A percentile compares a stretch with the other conserved stretches of the same genome.
phyloP scores from a whole-genome alignment of 768 basidiomycete genomes.

The Lactifluus subvellereus region DNA sequence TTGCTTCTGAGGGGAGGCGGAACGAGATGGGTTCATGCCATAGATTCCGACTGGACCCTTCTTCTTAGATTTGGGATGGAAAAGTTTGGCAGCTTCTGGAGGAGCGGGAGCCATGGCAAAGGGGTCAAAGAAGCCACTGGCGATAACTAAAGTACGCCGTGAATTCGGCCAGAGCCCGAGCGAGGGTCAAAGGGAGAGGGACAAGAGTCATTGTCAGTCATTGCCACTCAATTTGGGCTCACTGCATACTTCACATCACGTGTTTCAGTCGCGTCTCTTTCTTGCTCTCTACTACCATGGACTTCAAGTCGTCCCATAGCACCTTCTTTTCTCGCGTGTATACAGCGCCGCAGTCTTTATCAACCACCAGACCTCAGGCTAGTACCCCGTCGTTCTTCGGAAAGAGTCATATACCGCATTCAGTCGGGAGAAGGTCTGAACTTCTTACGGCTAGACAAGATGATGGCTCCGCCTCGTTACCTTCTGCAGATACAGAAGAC shows the following conservation, averaged over 20 bases:
- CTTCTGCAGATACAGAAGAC: neutral
- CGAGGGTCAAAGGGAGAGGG: neutral
- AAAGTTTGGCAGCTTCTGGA: slow-evolving; percentile 19
- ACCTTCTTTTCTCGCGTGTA: slow-evolving; percentile 16
- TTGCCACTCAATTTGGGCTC: neutral
- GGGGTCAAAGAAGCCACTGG: neutral
- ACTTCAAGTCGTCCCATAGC: slow-evolving; percentile 4
- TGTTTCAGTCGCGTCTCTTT: neutral
- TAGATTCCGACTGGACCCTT: slow-evolving; percentile 15
- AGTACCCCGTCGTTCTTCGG: slow-evolving; percentile 14
- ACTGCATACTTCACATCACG: neutral
- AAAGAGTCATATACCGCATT: slow-evolving; percentile 5
- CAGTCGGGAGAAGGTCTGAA: slow-evolving; percentile 5
- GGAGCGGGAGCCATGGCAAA: slow-evolving; percentile 18
- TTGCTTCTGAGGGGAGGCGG: slow-evolving; percentile 15
- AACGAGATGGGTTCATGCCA: slow-evolving; percentile 15
- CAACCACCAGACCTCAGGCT: neutral
- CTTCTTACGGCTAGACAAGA: neutral
- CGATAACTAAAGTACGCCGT: slow-evolving; percentile 7
- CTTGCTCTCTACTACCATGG: neutral
- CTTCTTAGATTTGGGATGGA: slow-evolving; percentile 24
- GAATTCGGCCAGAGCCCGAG: neutral
- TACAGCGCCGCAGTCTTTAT: neutral
- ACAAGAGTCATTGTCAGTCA: neutral
- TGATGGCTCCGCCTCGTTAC: neutral